These are phyloP conservation scores for Mucuna pruriens DNA, from an alignment of 306 rosid genomes.

Conservation along the genomic window DNA sequence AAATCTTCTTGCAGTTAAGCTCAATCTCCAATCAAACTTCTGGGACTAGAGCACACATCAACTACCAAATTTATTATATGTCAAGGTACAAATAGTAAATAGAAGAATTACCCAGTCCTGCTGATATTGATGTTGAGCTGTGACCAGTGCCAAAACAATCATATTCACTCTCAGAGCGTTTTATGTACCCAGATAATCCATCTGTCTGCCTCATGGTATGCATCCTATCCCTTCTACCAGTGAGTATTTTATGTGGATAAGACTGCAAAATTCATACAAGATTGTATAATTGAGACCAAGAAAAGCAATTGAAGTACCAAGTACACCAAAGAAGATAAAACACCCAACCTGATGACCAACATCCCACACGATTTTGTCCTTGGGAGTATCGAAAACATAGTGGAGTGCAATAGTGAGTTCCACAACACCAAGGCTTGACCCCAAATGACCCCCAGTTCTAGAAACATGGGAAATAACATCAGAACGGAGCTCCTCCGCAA, in stretches of 20 bases:
- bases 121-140: conserved; percentile 96
- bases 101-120: conserved; percentile 77
- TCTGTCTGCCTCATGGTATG: conserved; percentile 81
- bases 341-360: conserved; percentile 93
- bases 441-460: conserved; percentile 91
- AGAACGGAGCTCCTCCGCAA: conserved; percentile 80
- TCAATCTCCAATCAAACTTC: background rate
- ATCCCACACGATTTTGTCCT: conserved; percentile 91
- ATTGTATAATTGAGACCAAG: background rate
- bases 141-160: conserved; percentile 97
- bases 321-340: conserved; percentile 16
- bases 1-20: background rate
- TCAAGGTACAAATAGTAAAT: background rate
- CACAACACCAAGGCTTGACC: conserved; percentile 96
- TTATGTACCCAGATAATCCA: conserved; percentile 84
- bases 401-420: conserved; percentile 97
- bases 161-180: conserved; percentile 86
- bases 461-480: conserved; percentile 91
- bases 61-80: background rate
- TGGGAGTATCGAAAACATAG: conserved; percentile 87
- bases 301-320: conserved; percentile 8
- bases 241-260: conserved; percentile 91
- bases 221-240: conserved; percentile 93
- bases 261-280: conserved; percentile 55
- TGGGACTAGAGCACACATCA: background rate